phyloP scores from a whole-genome alignment of 805 yeast species.

The Metschnikowia henanensis region DNA sequence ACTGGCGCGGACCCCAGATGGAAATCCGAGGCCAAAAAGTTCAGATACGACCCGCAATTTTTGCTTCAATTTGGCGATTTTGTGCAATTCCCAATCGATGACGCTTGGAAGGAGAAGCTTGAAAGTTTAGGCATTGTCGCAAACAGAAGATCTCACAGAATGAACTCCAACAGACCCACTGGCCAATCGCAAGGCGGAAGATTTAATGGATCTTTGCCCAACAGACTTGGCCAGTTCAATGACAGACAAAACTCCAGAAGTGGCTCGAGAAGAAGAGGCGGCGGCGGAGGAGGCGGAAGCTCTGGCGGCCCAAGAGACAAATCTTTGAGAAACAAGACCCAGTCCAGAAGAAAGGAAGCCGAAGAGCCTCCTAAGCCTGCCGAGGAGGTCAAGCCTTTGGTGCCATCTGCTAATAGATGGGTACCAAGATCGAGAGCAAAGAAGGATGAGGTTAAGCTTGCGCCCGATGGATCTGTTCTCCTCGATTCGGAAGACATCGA shows the following conservation, averaged over 20 bases:
- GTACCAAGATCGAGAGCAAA: slow-evolving; percentile 73
- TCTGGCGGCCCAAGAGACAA: slow-evolving; percentile 45
- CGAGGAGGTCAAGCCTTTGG: slow-evolving; percentile 79
- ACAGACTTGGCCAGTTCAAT: slow-evolving; percentile 37
- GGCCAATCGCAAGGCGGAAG: slow-evolving; percentile 33
- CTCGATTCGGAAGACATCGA: slow-evolving; percentile 70
- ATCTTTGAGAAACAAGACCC: slow-evolving; percentile 50
- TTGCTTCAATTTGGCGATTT: slow-evolving; percentile 71
- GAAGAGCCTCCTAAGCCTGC: slow-evolving; percentile 50
- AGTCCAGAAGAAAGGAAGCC: slow-evolving; percentile 43
- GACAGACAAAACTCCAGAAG: slow-evolving; percentile 61
- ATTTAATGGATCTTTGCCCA: slow-evolving; percentile 42
- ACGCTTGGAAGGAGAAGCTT: slow-evolving; percentile 55
- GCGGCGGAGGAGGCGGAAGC: slow-evolving; percentile 13
- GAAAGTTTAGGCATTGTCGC: slow-evolving; percentile 42
- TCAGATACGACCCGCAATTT: slow-evolving; percentile 79
- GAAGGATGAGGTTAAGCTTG: slow-evolving; percentile 56
- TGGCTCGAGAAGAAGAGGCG: slow-evolving; percentile 61
- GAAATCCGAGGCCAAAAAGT: slow-evolving; percentile 35
- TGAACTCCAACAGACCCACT: slow-evolving; percentile 33
- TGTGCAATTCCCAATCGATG: slow-evolving; percentile 58
- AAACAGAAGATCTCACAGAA: slow-evolving; percentile 31
- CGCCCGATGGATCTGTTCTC: slow-evolving; percentile 79
- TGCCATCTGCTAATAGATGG: slow-evolving; percentile 88
- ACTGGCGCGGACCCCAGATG: slow-evolving; percentile 50